These are phyloP conservation scores for Bothriochloa decipiens DNA, from an alignment of 176 grass and related monocot species.

Conservation along the genomic window DNA sequence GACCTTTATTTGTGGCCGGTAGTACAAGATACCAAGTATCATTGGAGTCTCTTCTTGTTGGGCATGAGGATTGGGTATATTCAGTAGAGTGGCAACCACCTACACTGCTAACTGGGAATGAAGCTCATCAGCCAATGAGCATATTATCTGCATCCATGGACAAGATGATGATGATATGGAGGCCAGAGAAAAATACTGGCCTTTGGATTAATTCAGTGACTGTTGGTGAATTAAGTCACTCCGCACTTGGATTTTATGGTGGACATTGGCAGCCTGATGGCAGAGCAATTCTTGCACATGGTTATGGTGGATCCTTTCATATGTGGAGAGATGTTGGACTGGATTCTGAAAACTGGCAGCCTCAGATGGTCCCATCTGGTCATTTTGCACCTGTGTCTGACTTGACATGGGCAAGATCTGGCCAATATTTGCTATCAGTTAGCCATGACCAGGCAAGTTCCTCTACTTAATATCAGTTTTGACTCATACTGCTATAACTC, in stretches of 20 bases:
- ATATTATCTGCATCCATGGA: conserved; percentile 98
- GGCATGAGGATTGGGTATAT: conserved; percentile 98
- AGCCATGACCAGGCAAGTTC: conserved; percentile 92
- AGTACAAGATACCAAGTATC: conserved; percentile 74
- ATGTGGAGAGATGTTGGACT: conserved; percentile 85
- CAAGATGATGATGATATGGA: conserved; percentile 99
- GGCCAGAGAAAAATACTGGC: conserved; percentile 82
- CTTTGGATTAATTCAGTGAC: conserved; percentile 94
- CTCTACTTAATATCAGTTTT: conserved; percentile 35
- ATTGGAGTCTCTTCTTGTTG: conserved; percentile 89
- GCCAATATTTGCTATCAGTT: conserved; percentile 90
- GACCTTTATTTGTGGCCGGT: conserved; percentile 65
- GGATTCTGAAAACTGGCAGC: conserved; percentile 88
- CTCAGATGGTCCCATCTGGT: conserved; percentile 80
- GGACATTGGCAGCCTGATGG: conserved; percentile 84
- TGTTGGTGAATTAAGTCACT: conserved; percentile 90
- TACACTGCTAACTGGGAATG: conserved; percentile 44
- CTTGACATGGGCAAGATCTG: conserved; percentile 71
- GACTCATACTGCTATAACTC: not conserved
- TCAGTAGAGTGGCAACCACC: conserved; percentile 92
- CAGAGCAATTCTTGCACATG: conserved; percentile 86
- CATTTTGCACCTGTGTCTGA: conserved; percentile 95
- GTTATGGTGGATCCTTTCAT: conserved; percentile 96
- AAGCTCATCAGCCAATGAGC: conserved; percentile 81
- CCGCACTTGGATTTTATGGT: conserved; percentile 91